These are phyloP conservation scores for Coprinopsis strossmayeri DNA, from an alignment of 768 basidiomycete species.

Conservation along the genomic window DNA sequence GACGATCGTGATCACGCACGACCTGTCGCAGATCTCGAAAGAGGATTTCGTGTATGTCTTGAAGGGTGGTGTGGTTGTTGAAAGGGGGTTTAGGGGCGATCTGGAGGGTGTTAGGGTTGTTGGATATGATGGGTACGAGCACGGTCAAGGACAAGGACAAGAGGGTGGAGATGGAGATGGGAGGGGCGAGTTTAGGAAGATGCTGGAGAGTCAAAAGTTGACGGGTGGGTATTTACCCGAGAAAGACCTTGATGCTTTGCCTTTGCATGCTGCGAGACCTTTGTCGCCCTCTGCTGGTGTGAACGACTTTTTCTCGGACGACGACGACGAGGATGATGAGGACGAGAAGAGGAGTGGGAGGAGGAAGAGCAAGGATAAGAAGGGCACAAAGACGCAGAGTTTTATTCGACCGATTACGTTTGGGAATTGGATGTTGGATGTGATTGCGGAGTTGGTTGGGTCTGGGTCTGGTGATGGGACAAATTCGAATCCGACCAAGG, in stretches of 20 bases:
- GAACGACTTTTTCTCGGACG: slow-evolving; percentile 38
- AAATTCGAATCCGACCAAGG: not conserved
- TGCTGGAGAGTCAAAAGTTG: slow-evolving; percentile 53
- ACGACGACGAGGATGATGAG: slow-evolving; percentile 29
- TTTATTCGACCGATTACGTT: slow-evolving; percentile 49
- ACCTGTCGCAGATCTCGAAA: slow-evolving; percentile 71
- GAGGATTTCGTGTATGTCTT: slow-evolving; percentile 92
- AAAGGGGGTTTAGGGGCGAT: slow-evolving; percentile 83
- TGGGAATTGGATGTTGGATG: slow-evolving; percentile 85
- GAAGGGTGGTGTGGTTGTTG: slow-evolving; percentile 69
- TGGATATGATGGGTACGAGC: not conserved
- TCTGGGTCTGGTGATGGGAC: not conserved
- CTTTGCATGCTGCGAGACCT: no score
- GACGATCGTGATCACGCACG: slow-evolving; percentile 94
- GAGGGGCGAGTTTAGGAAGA: slow-evolving; percentile 63
- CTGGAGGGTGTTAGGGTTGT: slow-evolving; percentile 38
- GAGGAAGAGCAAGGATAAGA: not conserved
- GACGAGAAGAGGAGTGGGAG: not conserved
- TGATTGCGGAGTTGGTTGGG: slow-evolving; percentile 46
- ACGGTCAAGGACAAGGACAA: not conserved
- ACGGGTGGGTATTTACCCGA: slow-evolving; percentile 45
- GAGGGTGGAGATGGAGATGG: slow-evolving; percentile 15
- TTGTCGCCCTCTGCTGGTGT: no score
- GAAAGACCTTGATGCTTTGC: slow-evolving; percentile 42
- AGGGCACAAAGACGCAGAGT: slow-evolving; percentile 28